These are phyloP conservation scores for Jamesozyma hellenica DNA, from an alignment of 805 yeast genomes.

Conservation along the genomic window DNA sequence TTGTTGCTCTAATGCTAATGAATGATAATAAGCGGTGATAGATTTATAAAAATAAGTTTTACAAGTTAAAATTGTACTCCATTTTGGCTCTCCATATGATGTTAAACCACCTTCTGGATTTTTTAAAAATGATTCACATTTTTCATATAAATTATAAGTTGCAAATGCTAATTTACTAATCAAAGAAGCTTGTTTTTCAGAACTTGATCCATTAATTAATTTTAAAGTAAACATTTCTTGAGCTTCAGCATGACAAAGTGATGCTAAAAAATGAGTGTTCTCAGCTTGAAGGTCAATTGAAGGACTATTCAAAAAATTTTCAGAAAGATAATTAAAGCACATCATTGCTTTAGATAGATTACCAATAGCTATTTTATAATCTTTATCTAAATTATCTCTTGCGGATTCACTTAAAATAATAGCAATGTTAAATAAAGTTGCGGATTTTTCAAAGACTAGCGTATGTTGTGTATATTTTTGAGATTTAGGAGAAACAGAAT, in stretches of 20 bases:
- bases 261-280: slow-evolving; percentile 52
- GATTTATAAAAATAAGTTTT: slow-evolving; percentile 50
- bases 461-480: slow-evolving; percentile 59
- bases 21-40: slow-evolving; percentile 51
- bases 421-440: slow-evolving; percentile 69
- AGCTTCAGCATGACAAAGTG: slow-evolving; percentile 73
- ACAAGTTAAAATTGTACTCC: slow-evolving; percentile 43
- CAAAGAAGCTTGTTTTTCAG: slow-evolving; percentile 50
- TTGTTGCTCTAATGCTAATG: slow-evolving; percentile 41
- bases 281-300: slow-evolving; percentile 64
- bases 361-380: slow-evolving; percentile 50
- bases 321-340: slow-evolving; percentile 57
- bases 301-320: slow-evolving; percentile 84
- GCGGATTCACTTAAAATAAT: slow-evolving; percentile 48
- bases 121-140: slow-evolving; percentile 39
- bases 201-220: slow-evolving; percentile 34
- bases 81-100: slow-evolving; percentile 36
- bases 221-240: slow-evolving; percentile 73
- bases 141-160: slow-evolving; percentile 44
- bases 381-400: slow-evolving; percentile 29
- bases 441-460: slow-evolving; percentile 82
- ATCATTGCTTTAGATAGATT: slow-evolving; percentile 72
- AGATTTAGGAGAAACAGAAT: slow-evolving; percentile 23
- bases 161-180: slow-evolving; percentile 67
- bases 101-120: slow-evolving; percentile 25